Evolutionary conservation across 768 basidiomycete genomes (phyloP).

Genomic region (Lactifluus hygrophoroides): DNA sequence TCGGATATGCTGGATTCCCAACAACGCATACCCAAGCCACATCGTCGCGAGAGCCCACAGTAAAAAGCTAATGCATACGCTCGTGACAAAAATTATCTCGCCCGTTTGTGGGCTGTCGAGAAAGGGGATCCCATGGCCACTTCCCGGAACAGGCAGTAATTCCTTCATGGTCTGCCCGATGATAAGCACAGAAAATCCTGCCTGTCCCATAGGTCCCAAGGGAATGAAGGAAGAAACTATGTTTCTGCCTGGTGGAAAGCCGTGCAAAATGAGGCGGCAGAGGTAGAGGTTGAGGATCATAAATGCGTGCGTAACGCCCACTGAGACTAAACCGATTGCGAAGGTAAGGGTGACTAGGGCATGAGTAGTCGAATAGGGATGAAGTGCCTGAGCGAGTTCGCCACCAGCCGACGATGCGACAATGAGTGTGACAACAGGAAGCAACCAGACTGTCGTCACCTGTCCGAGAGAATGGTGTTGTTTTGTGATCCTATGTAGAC

Average conservation of each 20-base stretch:
- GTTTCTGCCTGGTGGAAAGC: conserved; percentile 38
- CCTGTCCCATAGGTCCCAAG: conserved; percentile 64
- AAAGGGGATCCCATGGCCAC: conserved; percentile 30
- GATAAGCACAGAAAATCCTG: conserved; percentile 47
- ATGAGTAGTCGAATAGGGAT: conserved; percentile 34
- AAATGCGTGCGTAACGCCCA: conserved; percentile 50
- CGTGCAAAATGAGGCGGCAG: conserved; percentile 47
- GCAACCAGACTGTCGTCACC: conserved; percentile 61
- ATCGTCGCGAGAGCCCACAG: conserved; percentile 57
- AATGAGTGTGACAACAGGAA: conserved; percentile 66
- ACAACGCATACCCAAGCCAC: conserved; percentile 51
- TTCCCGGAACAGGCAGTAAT: conserved; percentile 30
- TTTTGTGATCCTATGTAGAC: not conserved
- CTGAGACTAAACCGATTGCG: conserved; percentile 45
- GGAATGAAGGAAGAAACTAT: conserved; percentile 64
- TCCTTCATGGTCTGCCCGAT: conserved; percentile 42
- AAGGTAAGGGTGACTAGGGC: conserved; percentile 49
- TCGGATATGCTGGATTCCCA: conserved; percentile 39
- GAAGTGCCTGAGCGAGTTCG: conserved; percentile 43
- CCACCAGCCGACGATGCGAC: conserved; percentile 65
- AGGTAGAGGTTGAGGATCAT: conserved; percentile 64
- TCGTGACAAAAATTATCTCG: conserved; percentile 37
- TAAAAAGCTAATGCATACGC: conserved; percentile 40
- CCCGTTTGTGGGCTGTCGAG: conserved; percentile 30
- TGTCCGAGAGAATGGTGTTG: conserved; percentile 48